phyloP scores from a whole-genome alignment of 176 grass and related monocot species.

The Musa troglodytarum region DNA sequence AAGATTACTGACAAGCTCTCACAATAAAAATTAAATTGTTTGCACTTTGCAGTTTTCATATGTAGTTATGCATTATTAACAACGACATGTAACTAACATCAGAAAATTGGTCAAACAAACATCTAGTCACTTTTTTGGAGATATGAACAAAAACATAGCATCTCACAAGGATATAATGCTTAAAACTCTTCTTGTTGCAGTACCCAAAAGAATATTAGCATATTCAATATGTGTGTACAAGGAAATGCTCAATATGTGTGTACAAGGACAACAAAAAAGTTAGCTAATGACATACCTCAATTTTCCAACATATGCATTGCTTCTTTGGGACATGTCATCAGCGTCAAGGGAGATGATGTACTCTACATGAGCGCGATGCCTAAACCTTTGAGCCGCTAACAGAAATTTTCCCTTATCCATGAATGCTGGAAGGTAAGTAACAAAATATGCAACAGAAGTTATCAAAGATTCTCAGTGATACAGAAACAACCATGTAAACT shows the following conservation, averaged over 20 bases:
- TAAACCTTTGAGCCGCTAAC: slow-evolving; percentile 15
- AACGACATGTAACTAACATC: neutral
- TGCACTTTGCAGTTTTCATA: neutral
- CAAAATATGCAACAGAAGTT: neutral
- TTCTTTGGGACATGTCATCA: slow-evolving; percentile 19
- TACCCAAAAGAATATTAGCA: neutral
- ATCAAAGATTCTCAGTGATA: neutral
- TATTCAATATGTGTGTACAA: too few species aligned
- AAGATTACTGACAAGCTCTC: too few species aligned
- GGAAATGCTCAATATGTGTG: too few species aligned
- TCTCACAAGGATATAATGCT: neutral
- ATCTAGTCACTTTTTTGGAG: too few species aligned
- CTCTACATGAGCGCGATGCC: slow-evolving; percentile 18
- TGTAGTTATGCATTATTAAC: neutral
- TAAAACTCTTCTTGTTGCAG: neutral
- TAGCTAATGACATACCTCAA: slow-evolving; percentile 8
- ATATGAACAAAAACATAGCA: neutral
- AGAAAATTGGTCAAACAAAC: neutral
- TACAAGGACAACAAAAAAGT: neutral
- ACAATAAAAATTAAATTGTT: neutral
- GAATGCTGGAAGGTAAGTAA: slow-evolving; percentile 7
- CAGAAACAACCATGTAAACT: neutral
- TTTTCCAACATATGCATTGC: slow-evolving; percentile 25
- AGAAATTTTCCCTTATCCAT: slow-evolving; percentile 23
- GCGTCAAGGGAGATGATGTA: slow-evolving; percentile 22